Conservation (phyloP, 352 stramenopile genomes). For the Globisporangium uncinulatum region DNA sequence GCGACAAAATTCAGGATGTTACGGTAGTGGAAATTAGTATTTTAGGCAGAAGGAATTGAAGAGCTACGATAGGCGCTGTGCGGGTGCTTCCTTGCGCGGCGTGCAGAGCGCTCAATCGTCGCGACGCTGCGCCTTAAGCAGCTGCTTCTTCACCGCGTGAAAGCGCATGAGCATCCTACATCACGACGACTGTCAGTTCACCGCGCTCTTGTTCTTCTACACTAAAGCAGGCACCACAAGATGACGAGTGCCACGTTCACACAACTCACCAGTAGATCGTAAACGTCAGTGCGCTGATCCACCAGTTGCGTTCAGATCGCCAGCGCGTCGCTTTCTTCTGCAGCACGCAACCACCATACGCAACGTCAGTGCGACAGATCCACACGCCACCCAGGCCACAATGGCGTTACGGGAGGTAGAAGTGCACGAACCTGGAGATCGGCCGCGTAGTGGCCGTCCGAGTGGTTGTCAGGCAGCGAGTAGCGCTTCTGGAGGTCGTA, state of each 20-base stretch:
- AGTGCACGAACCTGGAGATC: conserved; percentile 51
- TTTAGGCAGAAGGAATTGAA: not conserved
- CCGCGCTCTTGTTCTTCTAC: too few relatives aligned
- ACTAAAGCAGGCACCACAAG: not conserved
- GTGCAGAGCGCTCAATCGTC: conserved; percentile 36
- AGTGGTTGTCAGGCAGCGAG: conserved; percentile 15
- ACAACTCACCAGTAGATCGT: conserved; percentile 72
- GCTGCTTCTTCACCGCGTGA: conserved; percentile 75
- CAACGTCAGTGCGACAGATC: not conserved
- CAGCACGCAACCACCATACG: not conserved
- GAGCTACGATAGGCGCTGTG: too few relatives aligned
- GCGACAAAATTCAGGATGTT: too few relatives aligned
- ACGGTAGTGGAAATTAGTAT: too few relatives aligned
- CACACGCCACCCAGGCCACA: too few relatives aligned
- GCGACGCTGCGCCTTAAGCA: conserved; percentile 55
- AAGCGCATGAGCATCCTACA: conserved; percentile 73
- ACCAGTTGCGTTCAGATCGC: conserved; percentile 79
- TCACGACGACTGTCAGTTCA: not conserved
- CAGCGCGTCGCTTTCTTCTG: conserved; percentile 74
- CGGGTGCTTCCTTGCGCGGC: not conserved
- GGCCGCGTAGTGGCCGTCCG: conserved; percentile 57
- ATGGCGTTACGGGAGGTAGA: too few relatives aligned
- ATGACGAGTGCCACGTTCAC: not conserved
- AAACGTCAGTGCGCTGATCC: conserved; percentile 81
- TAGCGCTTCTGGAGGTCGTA: conserved; percentile 82